These are phyloP conservation scores for Yamadazyma akitaensis DNA, from an alignment of 805 yeast species.

Conservation along the genomic window DNA sequence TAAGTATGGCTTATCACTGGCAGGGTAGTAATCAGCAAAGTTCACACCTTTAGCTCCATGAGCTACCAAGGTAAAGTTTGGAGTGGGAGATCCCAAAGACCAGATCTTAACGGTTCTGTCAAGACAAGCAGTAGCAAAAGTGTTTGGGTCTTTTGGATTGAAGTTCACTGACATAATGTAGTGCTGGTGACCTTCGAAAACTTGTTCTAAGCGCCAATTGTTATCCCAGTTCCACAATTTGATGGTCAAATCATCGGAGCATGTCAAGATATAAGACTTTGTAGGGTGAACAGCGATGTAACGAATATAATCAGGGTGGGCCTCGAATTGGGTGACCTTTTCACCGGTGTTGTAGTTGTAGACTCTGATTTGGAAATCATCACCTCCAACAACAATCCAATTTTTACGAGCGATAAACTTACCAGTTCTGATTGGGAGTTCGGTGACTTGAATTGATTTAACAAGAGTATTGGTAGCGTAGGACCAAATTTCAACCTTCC, in stretches of 20 bases:
- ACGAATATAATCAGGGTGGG: conserved; percentile 96
- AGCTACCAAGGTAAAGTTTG: conserved; percentile 88
- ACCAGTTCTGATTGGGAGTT: conserved; percentile 94
- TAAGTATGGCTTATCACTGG: conserved; percentile 94
- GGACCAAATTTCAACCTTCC: conserved; percentile 90
- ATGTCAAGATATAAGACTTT: conserved; percentile 83
- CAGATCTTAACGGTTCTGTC: conserved; percentile 96
- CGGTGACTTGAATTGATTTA: conserved; percentile 90
- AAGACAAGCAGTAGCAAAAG: conserved; percentile 95
- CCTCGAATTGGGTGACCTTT: conserved; percentile 91
- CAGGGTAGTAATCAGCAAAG: conserved; percentile 95
- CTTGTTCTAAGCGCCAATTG: conserved; percentile 85
- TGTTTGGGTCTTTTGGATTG: conserved; percentile 96
- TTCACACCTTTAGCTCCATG: conserved; percentile 94
- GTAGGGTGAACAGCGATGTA: conserved; percentile 92
- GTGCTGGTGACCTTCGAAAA: conserved; percentile 93
- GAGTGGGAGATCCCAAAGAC: conserved; percentile 83
- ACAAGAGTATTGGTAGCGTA: conserved; percentile 82
- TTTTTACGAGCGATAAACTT: conserved; percentile 92
- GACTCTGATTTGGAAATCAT: conserved; percentile 91
- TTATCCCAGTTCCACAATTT: conserved; percentile 98
- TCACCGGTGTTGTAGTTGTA: conserved; percentile 95
- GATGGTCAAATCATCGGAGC: conserved; percentile 87
- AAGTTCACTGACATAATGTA: conserved; percentile 92
- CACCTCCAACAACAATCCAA: conserved; percentile 96